phyloP scores from a whole-genome alignment of 176 grass and related monocot species.

The Saccharum spontaneum region DNA sequence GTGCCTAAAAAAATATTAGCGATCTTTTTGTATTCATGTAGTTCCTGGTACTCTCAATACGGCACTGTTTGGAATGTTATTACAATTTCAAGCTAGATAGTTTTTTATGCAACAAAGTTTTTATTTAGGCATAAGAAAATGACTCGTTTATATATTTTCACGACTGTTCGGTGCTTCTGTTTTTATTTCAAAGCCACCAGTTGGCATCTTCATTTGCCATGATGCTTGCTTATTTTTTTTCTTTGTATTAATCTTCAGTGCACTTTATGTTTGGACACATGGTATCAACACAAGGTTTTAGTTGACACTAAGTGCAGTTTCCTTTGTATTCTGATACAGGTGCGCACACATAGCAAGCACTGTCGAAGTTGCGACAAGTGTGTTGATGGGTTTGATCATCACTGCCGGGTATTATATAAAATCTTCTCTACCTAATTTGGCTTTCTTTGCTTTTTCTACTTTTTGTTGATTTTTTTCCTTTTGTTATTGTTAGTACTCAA shows the following conservation, averaged over 20 bases:
- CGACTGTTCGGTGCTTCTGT: not conserved
- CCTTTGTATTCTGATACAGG: conserved; percentile 49
- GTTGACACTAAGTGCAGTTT: not conserved
- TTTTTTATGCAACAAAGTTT: not conserved
- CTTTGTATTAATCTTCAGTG: not conserved
- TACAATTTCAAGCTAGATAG: not conserved
- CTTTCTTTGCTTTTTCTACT: not conserved
- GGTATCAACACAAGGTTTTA: not conserved
- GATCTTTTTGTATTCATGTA: conserved; percentile 1
- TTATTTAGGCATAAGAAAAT: not conserved
- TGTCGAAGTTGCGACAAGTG: conserved; percentile 98
- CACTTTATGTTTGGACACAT: conserved; percentile 15
- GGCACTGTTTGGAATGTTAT: not conserved
- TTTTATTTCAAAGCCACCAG: not conserved
- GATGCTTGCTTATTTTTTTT: conserved; percentile 3
- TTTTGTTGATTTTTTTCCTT: not conserved
- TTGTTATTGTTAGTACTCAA: not conserved
- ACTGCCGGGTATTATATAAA: conserved; percentile 72
- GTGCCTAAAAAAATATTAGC: not conserved
- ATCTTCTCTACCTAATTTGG: conserved; percentile 14
- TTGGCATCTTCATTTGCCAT: not conserved
- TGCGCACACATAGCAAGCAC: conserved; percentile 87
- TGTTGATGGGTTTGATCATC: conserved; percentile 98
- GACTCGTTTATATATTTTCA: not conserved
- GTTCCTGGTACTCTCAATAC: not conserved